A percentile compares a stretch with the other conserved stretches of the same genome.
Conservation (phyloP, 306 rosid species). For the Morella rubra region DNA sequence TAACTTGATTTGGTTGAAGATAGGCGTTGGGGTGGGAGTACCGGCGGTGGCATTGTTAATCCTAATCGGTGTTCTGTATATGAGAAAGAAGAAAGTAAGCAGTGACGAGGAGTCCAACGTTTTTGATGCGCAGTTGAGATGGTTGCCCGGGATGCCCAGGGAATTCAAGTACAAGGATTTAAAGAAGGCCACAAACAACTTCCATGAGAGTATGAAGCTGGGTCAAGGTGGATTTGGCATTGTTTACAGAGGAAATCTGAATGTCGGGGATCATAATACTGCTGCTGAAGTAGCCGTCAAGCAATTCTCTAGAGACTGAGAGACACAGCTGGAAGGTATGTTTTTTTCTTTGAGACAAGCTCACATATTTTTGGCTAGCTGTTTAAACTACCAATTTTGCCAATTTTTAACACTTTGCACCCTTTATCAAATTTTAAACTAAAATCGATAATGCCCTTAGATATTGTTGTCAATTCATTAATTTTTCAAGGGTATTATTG, state of each 20-base stretch:
- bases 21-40: slow-evolving; percentile 33
- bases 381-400: no score
- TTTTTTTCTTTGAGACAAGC: no score
- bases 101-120: slow-evolving; percentile 33
- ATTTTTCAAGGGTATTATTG: no score
- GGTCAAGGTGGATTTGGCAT: slow-evolving; percentile 54
- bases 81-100: slow-evolving; percentile 28
- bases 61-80: slow-evolving; percentile 18
- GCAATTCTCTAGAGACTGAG: slow-evolving; percentile 46
- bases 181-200: slow-evolving; percentile 44
- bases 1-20: slow-evolving; percentile 26
- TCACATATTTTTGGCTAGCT: no score
- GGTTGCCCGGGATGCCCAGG: slow-evolving; percentile 52
- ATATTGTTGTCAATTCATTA: no score
- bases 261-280: slow-evolving; percentile 12
- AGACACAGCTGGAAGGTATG: no score
- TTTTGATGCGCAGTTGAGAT: slow-evolving; percentile 27
- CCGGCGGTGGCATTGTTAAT: slow-evolving; percentile 14
- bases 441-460: no score
- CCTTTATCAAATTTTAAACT: no score
- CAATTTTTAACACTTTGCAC: no score
- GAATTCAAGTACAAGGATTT: slow-evolving; percentile 46
- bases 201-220: slow-evolving; percentile 42
- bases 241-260: slow-evolving; percentile 51
- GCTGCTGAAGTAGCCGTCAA: slow-evolving; percentile 43